Conservation (phyloP, 2,329 filamentous ascomycete species). For the Fusarium burgessii region DNA sequence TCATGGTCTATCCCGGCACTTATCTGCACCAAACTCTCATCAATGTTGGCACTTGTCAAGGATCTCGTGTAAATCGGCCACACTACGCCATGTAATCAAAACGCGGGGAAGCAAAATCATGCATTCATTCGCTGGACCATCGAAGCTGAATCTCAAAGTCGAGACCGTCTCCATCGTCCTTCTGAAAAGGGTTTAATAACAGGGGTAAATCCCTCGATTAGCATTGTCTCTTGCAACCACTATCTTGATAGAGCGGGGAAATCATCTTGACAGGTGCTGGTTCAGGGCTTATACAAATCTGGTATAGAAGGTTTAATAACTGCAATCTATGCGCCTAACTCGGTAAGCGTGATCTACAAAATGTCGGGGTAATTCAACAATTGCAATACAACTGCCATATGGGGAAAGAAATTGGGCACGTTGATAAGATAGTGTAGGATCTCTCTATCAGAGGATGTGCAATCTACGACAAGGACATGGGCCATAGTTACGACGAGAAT, state of each 20-base stretch:
- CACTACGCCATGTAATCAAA: neutral
- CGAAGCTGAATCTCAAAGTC: neutral
- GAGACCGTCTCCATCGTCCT: neutral
- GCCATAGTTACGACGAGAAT: neutral
- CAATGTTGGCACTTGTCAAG: neutral
- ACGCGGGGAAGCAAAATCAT: neutral
- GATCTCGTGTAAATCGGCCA: neutral
- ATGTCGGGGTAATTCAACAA: neutral
- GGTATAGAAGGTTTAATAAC: neutral
- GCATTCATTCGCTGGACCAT: neutral
- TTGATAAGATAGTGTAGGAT: neutral
- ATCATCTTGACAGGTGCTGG: neutral
- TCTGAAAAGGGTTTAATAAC: neutral
- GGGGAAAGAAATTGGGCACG: constrained; percentile 1
- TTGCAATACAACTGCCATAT: constrained; percentile 23
- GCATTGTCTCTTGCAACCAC: neutral
- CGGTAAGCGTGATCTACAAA: neutral
- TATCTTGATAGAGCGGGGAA: constrained; percentile 8
- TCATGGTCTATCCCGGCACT: neutral
- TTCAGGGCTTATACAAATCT: neutral
- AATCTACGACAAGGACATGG: neutral
- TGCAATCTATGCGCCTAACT: constrained; percentile 15
- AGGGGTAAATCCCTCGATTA: neutral
- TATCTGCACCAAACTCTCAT: neutral
- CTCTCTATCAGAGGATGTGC: neutral